Evolutionary conservation across 179 eudicot species (phyloP).

Genomic region (Nepenthes alata): DNA sequence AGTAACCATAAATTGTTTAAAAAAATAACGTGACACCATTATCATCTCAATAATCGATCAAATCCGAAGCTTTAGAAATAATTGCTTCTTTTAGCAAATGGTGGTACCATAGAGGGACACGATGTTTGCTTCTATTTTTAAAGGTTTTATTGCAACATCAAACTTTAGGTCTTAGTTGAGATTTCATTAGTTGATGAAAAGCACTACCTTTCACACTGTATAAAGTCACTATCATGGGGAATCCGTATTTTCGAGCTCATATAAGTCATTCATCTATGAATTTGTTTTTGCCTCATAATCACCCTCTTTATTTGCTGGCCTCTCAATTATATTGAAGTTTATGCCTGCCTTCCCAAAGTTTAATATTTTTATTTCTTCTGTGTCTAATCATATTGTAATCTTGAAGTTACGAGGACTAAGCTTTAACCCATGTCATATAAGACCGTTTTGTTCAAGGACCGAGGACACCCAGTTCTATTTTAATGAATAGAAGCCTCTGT

Average conservation of each 20-base stretch:
- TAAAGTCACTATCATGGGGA: too few relatives aligned
- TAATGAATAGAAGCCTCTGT: conserved; percentile 64
- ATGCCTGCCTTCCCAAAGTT: neutral
- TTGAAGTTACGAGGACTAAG: conserved; percentile 32
- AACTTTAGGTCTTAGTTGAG: conserved; percentile 33
- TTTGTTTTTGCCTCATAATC: conserved; percentile 20
- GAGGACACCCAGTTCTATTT: conserved; percentile 13
- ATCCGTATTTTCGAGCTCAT: conserved; percentile 5
- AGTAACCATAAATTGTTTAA: too few relatives aligned
- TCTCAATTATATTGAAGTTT: conserved; percentile 2
- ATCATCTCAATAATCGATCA: neutral
- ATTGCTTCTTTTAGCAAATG: conserved; percentile 12
- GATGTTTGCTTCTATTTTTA: conserved; percentile 12
- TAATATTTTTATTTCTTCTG: conserved; percentile 27
- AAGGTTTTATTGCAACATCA: conserved; percentile 60
- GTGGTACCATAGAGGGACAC: too few relatives aligned
- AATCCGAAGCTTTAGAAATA: conserved; percentile 21
- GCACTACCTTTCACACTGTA: neutral
- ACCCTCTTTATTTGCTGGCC: conserved; percentile 10
- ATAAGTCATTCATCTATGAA: conserved; percentile 35
- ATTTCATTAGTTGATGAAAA: conserved; percentile 25
- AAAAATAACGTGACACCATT: too few relatives aligned
- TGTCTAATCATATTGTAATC: conserved; percentile 26
- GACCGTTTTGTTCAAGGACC: too few relatives aligned
- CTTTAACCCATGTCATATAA: too few relatives aligned